These are phyloP conservation scores for Periglandula ipomoeae DNA, from an alignment of 2,329 filamentous ascomycete genomes.

Conservation along the genomic window DNA sequence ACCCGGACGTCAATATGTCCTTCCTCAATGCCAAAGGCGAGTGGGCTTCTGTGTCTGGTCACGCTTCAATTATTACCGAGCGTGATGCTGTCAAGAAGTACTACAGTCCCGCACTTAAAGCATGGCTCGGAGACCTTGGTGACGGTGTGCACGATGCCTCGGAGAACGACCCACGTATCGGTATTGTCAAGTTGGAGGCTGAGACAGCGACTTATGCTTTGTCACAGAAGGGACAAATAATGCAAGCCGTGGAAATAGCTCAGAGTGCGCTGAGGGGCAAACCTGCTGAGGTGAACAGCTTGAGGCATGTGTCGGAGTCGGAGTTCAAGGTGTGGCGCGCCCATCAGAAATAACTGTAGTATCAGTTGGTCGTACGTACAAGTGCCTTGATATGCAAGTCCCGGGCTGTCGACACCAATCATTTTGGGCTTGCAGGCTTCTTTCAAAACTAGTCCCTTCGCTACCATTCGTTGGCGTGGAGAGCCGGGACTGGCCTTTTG, in stretches of 20 bases:
- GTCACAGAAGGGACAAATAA: conserved; percentile 51
- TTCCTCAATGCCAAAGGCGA: conserved; percentile 70
- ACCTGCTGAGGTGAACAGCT: conserved; percentile 61
- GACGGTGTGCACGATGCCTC: conserved; percentile 79
- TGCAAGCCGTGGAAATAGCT: conserved; percentile 59
- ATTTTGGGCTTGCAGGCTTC: not conserved
- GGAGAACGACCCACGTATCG: conserved; percentile 72
- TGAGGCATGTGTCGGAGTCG: conserved; percentile 60
- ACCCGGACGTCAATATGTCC: conserved; percentile 70
- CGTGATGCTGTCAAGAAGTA: conserved; percentile 60
- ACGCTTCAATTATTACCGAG: conserved; percentile 60
- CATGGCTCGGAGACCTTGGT: conserved; percentile 78
- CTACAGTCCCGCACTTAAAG: conserved; percentile 65
- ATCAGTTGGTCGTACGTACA: not conserved
- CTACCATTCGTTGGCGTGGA: too few species aligned
- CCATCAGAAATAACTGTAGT: not conserved
- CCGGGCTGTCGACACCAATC: too few species aligned
- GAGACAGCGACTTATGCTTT: conserved; percentile 65
- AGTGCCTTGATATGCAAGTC: not conserved
- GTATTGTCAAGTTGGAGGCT: conserved; percentile 67
- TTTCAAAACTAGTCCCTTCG: too few species aligned
- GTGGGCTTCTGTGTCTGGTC: conserved; percentile 81
- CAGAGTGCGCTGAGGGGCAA: conserved; percentile 68
- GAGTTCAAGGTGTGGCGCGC: conserved; percentile 54
- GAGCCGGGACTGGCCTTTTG: too few species aligned